These are phyloP conservation scores for Poa annua DNA, from an alignment of 176 grass and related monocot species.

Conservation along the genomic window DNA sequence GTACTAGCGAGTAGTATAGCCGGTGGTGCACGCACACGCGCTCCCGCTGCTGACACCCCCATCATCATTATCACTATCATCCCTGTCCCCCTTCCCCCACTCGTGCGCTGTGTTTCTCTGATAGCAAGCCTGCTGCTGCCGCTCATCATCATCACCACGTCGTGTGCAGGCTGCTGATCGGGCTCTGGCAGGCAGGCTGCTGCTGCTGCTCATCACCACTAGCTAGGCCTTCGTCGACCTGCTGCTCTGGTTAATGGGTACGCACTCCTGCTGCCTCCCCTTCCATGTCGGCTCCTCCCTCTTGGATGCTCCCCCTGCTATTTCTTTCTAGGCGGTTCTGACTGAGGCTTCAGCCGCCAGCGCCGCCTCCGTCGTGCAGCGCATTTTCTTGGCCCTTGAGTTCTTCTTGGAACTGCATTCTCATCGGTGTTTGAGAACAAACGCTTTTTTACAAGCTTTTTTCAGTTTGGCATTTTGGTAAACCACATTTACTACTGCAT, in stretches of 20 bases:
- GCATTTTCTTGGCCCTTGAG: not conserved
- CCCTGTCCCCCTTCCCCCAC: conserved; percentile 38
- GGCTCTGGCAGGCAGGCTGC: not conserved
- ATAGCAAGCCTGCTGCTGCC: conserved; percentile 4
- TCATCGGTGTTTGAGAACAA: conserved; percentile 29
- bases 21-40: not conserved
- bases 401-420: conserved; percentile 40
- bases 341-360: not conserved
- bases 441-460: conserved; percentile 1
- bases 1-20: not conserved
- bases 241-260: conserved; percentile 48
- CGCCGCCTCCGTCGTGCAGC: not conserved
- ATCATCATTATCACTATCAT: conserved; percentile 33
- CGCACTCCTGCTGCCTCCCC: conserved; percentile 23
- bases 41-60: not conserved
- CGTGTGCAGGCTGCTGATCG: conserved; percentile 26
- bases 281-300: not conserved
- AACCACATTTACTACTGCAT: not conserved
- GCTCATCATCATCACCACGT: conserved; percentile 13
- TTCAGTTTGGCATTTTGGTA: not conserved
- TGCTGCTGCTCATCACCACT: too few species aligned
- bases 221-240: not conserved
- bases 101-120: conserved; percentile 18
- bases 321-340: conserved; percentile 15
- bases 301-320: not conserved